Evolutionary conservation across 1,284 basidiomycete species (phyloP).

Genomic region (Takashimella tepidaria): DNA sequence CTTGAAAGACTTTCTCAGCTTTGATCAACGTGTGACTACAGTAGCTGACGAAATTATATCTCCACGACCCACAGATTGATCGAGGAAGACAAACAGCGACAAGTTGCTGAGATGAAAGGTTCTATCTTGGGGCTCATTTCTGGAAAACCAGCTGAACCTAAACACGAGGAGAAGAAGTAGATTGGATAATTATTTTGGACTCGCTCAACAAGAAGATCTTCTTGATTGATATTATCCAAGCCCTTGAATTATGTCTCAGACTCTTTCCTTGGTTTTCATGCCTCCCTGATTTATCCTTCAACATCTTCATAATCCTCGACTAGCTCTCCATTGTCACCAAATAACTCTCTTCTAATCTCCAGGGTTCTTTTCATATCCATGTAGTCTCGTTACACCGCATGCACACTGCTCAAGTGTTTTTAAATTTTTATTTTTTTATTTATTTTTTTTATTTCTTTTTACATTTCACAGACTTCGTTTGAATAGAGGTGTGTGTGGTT

Average conservation of each 20-base stretch:
- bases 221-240: no score
- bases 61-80: slow-evolving; percentile 46
- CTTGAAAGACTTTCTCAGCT: no score
- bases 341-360: no score
- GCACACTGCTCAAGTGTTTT: not conserved
- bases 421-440: not conserved
- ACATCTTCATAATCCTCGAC: not conserved
- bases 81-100: slow-evolving; percentile 68
- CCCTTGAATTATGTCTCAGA: no score
- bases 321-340: not conserved
- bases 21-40: no score
- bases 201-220: no score
- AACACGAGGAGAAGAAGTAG: slow-evolving; percentile 5
- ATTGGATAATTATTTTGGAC: no score
- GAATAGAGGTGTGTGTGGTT: no score
- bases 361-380: no score
- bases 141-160: slow-evolving; percentile 24
- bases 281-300: not conserved
- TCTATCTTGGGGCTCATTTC: slow-evolving; percentile 50
- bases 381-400: no score
- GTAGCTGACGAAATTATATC: no score
- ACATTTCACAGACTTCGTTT: no score
- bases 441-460: not conserved
- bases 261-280: not conserved
- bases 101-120: slow-evolving; percentile 57